Evolutionary conservation across 164 flowering plant genomes (phyloP), one percentile per base, ranked within the genome.

Genomic region (Vitis rotundifolia): DNA sequence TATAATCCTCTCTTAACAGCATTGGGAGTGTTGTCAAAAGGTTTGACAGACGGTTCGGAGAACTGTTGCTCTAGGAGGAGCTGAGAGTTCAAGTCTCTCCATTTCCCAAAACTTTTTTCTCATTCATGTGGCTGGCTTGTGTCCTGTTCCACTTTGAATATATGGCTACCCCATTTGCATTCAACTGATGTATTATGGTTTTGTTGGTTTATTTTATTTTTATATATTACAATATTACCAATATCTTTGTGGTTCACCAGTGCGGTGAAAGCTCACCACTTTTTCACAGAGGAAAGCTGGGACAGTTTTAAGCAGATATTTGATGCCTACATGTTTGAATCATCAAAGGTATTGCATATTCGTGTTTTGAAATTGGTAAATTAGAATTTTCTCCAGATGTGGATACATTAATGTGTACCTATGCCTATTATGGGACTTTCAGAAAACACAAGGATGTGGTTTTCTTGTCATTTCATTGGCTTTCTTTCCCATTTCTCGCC

Each of bases 81-180:
- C 94, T 95, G 99, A 91, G 99, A 95, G 99, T 95, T 95, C 99
- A 85, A 95, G 74, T 91, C 99, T 95, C 99, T 95, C 99, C 99
- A 95, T 93, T 88, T 89, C 99, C 99, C 93, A 84, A 74, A 68
- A 58, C 22, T 64, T 68, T 19, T 19, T 73, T 71, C 48, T 58
- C 22, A 61, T 49, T 71, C 26, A 9, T 58, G 52, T 48, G 13
- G 57, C 60, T 75, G 70, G 18, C 49, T 67, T 18, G 2, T 50
- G 63, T 61, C 28, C 44, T 37, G 44, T 37, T 37, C 44, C 7
- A 37, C 44, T 37, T 37, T 37, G 44, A 3, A 37, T 14, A 31
- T 69, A 49, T 64, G 16, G 10, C 19, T 63, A 12, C 31, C 51
- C 14, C 14, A 14, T 19, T 63, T 63, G 66, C 55, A 28, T 66